A percentile compares a stretch with the other conserved stretches of the same genome.
Conservation (phyloP, 1,139 yeast genomes). For the Suhomyces chickasaworum region DNA sequence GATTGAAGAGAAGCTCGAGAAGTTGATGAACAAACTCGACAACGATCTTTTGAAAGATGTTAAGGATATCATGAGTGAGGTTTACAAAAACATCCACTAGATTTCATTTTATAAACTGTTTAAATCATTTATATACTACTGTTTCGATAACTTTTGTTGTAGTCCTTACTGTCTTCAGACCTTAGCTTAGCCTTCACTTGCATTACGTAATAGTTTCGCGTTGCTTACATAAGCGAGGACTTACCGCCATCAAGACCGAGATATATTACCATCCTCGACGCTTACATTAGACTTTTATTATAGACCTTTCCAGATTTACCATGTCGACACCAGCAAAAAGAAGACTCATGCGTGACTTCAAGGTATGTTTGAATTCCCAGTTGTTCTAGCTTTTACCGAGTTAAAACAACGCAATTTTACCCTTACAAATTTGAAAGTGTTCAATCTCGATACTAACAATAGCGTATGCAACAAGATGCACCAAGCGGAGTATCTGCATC, state of each 20-base stretch:
- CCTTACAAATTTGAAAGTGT: too few species aligned
- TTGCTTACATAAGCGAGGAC: neutral
- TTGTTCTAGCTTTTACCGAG: neutral
- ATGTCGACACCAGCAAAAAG: slow-evolving; percentile 99
- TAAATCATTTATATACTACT: neutral
- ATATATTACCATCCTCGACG: neutral
- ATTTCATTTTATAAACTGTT: slow-evolving; percentile 1
- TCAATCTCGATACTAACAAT: slow-evolving; percentile 22
- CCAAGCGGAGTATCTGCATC: slow-evolving; percentile 98
- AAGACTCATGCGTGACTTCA: slow-evolving; percentile 97
- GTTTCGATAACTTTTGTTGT: neutral
- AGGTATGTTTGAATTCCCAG: slow-evolving; percentile 45
- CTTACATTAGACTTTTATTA: neutral
- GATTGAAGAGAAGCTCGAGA: slow-evolving; percentile 23
- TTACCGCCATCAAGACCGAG: neutral
- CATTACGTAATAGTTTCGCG: neutral
- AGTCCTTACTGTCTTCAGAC: slow-evolving; percentile 1
- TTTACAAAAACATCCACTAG: slow-evolving; percentile 4
- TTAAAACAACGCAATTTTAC: neutral
- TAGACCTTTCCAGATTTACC: slow-evolving; percentile 4
- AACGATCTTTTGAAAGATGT: slow-evolving; percentile 25
- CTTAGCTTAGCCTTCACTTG: neutral
- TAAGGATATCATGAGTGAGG: slow-evolving; percentile 21
- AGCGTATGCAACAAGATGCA: slow-evolving; percentile 97
- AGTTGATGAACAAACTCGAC: slow-evolving; percentile 24